Evolutionary conservation across 805 yeast genomes (phyloP), one percentile per base, ranked within the genome.

Genomic region (Candida krabiensis): DNA sequence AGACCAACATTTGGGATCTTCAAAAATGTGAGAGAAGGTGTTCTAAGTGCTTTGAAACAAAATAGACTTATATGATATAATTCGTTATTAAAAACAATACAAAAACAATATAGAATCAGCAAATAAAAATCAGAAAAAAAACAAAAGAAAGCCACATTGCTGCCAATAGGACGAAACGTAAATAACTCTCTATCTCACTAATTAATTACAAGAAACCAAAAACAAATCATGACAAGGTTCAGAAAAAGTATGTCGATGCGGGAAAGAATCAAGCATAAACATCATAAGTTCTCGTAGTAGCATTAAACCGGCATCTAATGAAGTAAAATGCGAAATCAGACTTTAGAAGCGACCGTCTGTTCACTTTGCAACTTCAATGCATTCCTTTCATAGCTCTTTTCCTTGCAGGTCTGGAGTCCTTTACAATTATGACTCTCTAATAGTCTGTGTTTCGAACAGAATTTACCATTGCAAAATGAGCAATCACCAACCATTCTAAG

Each of bases 361-460:
- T 88, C 96, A 55, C 77, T 79, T 49, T 82, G 86, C 42, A 88
- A 72, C 65, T 85, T 86, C 56, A 81, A 73, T 29, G 96, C 96
- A 58, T 88, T 88, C 49, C 87, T 67, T 50, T 85, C 90, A 53
- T 86, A 95, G 49, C 87, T 79, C 52, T 75, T 79, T 52, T 87
- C 90, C 69, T 86, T 86, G 69, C 95, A 87, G 47, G 67, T 73
- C 55, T 82, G 83, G 42, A 88, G 72, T 5, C 93, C 95, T 40
- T 73, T 70, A 59, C 96, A 88, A 42, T 72, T 60, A 64, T 88
- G 96, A 61, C 82, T 88, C 63, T 88, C 96, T 65, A 89, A 70
- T 39, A 88, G 69, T 40, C 96, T 75, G 66, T 88, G 96, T 54
- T 84, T 83, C 22, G 91, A 83, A 63, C 96, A 88, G 61, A 79